Evolutionary conservation across 352 stramenopile species (phyloP), one percentile per base, ranked within the genome.

Genomic region (Stramenopiles sp.): DNA sequence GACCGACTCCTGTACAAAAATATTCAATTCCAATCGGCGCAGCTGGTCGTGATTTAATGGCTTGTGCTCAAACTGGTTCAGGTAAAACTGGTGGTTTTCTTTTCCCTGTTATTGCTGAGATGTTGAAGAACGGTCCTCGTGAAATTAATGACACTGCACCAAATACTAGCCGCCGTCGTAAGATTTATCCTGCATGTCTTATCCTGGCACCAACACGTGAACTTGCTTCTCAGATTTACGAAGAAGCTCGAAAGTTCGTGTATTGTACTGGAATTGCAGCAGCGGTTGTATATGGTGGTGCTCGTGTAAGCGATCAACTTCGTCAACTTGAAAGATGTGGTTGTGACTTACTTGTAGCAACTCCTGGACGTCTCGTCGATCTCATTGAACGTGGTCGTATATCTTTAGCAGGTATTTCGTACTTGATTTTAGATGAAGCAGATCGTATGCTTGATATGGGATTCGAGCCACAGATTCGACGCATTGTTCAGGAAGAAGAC

Each of bases 361-460:
- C 84, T 12, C 87, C 86, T 3, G 85, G 83, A 28, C 64, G 87
- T 48, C 58, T 99, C 3, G 60, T 93, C 3, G 85, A 97, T 49
- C 51, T 97, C 34, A 70, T 96, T 34, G 75, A 93, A 49, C 63
- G 75, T 49, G 72, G 71, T 10, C 62, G 70, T 40, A 64, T 93
- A 19, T 74, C 58, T 38, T 58, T 93, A n/a, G 45, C 53, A 2
- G 61, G 51, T 44, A 88, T 91, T 36, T 64, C 64, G 8, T 85
- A 29, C 56, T 50, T 98, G 21, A 73, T 94, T 41, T 60, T 99
- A n/a, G 87, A 98, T 52, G 87, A 97, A 55, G 80, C 80, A 38
- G 86, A 99, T 60, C 66, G 81, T 48, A 96, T 97, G 83, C 61
- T 99, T 19, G 85, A 99, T 48, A 96, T 97, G 84, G 87, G 83